Evolutionary conservation across 208 protist genomes (phyloP).

Genomic region (Trichomonas gallinae): DNA sequence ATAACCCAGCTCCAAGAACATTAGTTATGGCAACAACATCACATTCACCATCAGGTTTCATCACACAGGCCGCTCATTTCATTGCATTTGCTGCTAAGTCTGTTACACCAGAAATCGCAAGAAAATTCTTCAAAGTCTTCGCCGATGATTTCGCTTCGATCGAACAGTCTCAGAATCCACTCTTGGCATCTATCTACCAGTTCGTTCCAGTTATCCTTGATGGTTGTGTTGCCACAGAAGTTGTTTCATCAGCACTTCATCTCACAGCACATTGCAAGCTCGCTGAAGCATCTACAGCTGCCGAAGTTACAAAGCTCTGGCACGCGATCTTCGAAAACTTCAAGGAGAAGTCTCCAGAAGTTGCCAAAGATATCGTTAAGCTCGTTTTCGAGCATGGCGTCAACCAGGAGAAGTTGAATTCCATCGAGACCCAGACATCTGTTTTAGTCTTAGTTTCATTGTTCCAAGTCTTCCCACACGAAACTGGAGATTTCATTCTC

Average conservation of each 20-base stretch:
- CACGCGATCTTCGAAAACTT: background rate
- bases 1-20: background rate
- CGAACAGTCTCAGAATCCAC: background rate
- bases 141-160: background rate
- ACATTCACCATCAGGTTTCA: background rate
- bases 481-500: background rate
- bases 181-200: background rate
- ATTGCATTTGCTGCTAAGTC: background rate
- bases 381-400: background rate
- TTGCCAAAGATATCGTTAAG: background rate
- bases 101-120: background rate
- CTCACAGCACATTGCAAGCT: background rate
- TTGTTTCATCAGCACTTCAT: background rate
- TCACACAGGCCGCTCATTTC: background rate
- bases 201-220: background rate
- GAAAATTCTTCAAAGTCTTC: background rate
- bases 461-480: background rate
- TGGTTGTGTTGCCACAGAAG: background rate
- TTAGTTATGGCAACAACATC: background rate
- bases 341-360: background rate
- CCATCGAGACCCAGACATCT: background rate
- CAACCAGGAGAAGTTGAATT: background rate
- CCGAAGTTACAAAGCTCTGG: background rate
- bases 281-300: background rate
- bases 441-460: background rate